Conservation (phyloP, 2,329 filamentous ascomycete genomes). For the Coniella lustricola region DNA sequence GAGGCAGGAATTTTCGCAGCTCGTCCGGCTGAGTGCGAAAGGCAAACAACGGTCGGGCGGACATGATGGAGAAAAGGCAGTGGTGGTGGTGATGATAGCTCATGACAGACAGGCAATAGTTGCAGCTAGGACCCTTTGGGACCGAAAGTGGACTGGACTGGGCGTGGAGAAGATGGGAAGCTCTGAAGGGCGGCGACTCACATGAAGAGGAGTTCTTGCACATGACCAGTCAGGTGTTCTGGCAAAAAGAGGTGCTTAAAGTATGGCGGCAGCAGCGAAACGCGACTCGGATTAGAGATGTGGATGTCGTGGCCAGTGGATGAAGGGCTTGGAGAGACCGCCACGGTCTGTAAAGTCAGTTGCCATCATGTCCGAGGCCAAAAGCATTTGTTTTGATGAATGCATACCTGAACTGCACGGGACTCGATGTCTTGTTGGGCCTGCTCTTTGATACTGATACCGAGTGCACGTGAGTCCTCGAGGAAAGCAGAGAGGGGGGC, state of each 20-base stretch:
- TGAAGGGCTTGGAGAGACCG: not conserved
- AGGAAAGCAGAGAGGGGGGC: conserved; percentile 5
- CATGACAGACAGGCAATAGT: not conserved
- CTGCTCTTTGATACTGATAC: conserved; percentile 13
- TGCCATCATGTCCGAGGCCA: conserved; percentile 12
- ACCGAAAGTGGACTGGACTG: not conserved
- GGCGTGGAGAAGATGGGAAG: not conserved
- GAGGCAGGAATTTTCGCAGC: not conserved
- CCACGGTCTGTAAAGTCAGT: conserved; percentile 8
- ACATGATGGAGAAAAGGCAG: not conserved
- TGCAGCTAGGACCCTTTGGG: not conserved
- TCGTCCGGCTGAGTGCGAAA: not conserved
- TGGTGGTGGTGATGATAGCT: not conserved
- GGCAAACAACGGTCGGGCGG: too few relatives aligned
- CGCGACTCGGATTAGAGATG: conserved; percentile 8
- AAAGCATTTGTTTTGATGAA: conserved; percentile 6
- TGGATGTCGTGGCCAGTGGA: not conserved
- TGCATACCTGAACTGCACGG: conserved; percentile 11
- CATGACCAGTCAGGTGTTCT: conserved; percentile 15
- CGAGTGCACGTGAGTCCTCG: conserved; percentile 6
- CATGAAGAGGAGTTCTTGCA: conserved; percentile 10
- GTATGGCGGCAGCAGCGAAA: conserved; percentile 7
- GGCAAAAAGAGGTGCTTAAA: not conserved
- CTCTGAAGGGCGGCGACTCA: conserved; percentile 11
- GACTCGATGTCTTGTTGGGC: conserved; percentile 5